Evolutionary conservation across 2,329 filamentous ascomycete species (phyloP), one percentile per base, ranked within the genome.

Genomic region (Onygenales sp.): DNA sequence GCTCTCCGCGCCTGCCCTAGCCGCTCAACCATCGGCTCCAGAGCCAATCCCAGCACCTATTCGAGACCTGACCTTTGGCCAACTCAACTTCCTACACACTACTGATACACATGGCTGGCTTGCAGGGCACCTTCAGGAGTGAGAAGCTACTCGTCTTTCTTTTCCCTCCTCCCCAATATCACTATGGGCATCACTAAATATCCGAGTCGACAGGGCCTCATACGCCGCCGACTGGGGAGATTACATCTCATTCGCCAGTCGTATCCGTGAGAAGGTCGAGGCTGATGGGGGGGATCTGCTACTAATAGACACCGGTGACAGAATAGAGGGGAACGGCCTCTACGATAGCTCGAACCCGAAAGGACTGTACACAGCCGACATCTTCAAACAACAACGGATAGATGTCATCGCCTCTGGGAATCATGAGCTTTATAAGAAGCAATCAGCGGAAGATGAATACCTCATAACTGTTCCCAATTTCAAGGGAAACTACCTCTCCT

Each of bases 51-150:
- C 83, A 54, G 89, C 86, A 52, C 91, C 90, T 45, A 81, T 97
- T 71, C 85, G 92, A 63, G 80, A 89, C 60, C 77, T 98, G 52
- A 80, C 83, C 62, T 96, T 91, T 88, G 91, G 87, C n/a, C 86
- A 95, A 67, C 79, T 97, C 64, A 97, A 97, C 76, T 94, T 95
- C 69, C 73, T 98, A n/a, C 91, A 95, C 65, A 97, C 93, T 0
- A 97, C 93, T 42, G 87, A 97, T 67, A 93, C 88, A 4, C 93
- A 97, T 72, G 92, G 93, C 62, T 98, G 93, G 93, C 85, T 94
- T 65, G 89, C 83, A 8, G 93, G 93, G 1, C 93, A 98, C 75
- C 73, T 97, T 4, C 85, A 91, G 74, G 93, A 98, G 85, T 89
- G 74, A 64, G 50, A 32, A 21, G 10, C 33, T 48, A 48, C 45